These are phyloP conservation scores for Aspergillus quadricinctus DNA, from an alignment of 2,329 filamentous ascomycete species.

Conservation along the genomic window DNA sequence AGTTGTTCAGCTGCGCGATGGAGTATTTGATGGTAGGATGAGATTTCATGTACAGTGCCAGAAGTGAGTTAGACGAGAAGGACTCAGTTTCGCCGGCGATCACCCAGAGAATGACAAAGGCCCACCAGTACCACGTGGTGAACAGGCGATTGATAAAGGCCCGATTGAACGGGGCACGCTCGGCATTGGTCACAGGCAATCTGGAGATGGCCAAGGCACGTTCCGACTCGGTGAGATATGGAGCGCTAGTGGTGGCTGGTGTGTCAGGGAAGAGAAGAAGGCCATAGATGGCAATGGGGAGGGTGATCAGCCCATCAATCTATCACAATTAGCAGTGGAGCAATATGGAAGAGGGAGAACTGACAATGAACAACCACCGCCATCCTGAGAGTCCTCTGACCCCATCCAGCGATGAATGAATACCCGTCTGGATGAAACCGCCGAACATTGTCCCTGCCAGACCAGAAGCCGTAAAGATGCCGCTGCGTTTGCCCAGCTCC, in stretches of 20 bases:
- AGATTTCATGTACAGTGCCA: constrained; percentile 49
- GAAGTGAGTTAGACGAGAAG: constrained; percentile 61
- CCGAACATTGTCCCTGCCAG: constrained; percentile 35
- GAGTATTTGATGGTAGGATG: constrained; percentile 44
- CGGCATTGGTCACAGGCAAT: constrained; percentile 21
- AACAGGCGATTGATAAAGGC: constrained; percentile 30
- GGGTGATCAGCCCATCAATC: constrained; percentile 39
- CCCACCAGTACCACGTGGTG: constrained; percentile 35
- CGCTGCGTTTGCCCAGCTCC: constrained; percentile 36
- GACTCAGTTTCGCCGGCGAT: constrained; percentile 69
- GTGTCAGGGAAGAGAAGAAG: constrained; percentile 40
- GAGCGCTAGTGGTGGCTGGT: constrained; percentile 31
- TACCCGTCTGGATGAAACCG: constrained; percentile 34
- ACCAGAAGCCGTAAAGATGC: constrained; percentile 32
- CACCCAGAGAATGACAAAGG: constrained; percentile 43
- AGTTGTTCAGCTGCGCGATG: constrained; percentile 50
- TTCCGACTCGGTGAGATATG: constrained; percentile 30
- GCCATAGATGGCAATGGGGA: constrained; percentile 42
- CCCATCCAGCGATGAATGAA: constrained; percentile 27
- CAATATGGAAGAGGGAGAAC: neutral
- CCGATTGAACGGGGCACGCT: constrained; percentile 18
- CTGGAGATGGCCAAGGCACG: constrained; percentile 28
- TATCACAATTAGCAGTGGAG: constrained; percentile 2
- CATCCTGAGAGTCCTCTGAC: constrained; percentile 25
- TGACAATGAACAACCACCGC: constrained; percentile 37